Conservation (phyloP, 176 grass and related monocot species). For the Bonia amplexicaulis region DNA sequence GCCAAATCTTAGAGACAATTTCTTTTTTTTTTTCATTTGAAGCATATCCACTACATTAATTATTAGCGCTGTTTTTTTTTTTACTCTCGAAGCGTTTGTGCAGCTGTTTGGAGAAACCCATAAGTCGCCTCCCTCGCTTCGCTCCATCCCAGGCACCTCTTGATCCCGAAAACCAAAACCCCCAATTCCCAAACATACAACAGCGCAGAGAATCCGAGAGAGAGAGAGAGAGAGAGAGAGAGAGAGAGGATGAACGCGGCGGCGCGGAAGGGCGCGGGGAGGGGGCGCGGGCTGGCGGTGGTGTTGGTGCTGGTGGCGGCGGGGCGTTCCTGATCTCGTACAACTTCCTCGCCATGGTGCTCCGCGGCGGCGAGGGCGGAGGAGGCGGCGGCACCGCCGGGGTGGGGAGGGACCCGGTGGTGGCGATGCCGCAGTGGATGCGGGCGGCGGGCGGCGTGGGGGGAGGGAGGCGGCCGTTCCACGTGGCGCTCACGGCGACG, state of each 20-base stretch:
- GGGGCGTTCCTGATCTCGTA: slow-evolving; percentile 59
- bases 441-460: not conserved
- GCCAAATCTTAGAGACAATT: too few species aligned
- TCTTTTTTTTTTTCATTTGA: not conserved
- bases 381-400: not conserved
- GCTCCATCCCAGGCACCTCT: slow-evolving; percentile 19
- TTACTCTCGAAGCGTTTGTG: too few species aligned
- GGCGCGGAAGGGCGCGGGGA: slow-evolving; percentile 20
- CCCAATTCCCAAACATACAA: slow-evolving; percentile 1
- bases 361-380: not conserved
- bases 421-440: slow-evolving; percentile 42
- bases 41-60: not conserved
- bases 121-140: not conserved
- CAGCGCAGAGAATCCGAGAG: not conserved
- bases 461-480: slow-evolving; percentile 46
- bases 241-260: slow-evolving; percentile 34
- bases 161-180: slow-evolving; percentile 10
- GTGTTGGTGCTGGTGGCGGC: slow-evolving; percentile 32
- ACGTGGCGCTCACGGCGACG: slow-evolving; percentile 73
- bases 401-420: slow-evolving; percentile 36
- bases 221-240: not conserved
- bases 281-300: not conserved
- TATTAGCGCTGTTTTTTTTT: not conserved
- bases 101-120: too few species aligned
- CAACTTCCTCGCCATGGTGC: slow-evolving; percentile 40